Percentiles rank a stretch among this genome's conserved stretches.
Evolutionary conservation across 176 grass and related monocot genomes (phyloP).

Genomic region (Phoenix roebelenii): DNA sequence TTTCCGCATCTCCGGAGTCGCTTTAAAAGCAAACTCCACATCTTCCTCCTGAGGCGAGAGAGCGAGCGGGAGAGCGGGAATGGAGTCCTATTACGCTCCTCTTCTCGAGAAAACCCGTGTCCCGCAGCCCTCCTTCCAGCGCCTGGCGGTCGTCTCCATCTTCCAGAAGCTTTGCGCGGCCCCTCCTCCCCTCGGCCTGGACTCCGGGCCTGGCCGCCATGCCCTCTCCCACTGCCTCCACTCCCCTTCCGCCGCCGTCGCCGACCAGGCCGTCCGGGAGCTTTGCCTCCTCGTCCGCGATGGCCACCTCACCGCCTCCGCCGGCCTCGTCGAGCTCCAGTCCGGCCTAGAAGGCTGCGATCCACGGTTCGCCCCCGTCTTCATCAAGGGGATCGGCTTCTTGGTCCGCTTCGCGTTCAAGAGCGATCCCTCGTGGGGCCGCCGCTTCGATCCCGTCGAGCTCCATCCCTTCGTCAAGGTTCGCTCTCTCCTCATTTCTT

Average conservation of each 20-base stretch:
- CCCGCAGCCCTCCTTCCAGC: constrained; percentile 15
- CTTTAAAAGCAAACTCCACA: too few species aligned
- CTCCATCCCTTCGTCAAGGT: constrained; percentile 54
- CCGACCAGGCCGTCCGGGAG: constrained; percentile 35
- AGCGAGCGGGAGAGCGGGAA: neutral
- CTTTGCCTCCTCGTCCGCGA: constrained; percentile 34
- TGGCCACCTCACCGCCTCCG: constrained; percentile 21
- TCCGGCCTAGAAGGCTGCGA: constrained; percentile 14
- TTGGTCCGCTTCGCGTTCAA: constrained; percentile 13
- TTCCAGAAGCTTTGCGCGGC: constrained; percentile 34
- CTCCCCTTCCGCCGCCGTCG: constrained; percentile 17
- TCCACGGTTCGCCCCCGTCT: constrained; percentile 9
- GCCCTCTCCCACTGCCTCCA: constrained; percentile 32
- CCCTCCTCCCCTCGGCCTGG: constrained; percentile 25
- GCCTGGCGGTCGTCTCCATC: constrained; percentile 13
- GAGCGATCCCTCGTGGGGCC: constrained; percentile 7
- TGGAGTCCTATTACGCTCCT: constrained; percentile 25
- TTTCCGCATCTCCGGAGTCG: too few species aligned
- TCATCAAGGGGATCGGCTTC: constrained; percentile 24
- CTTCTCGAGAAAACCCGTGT: constrained; percentile 19
- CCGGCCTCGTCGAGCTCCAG: constrained; percentile 31
- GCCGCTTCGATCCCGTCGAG: constrained; percentile 15
- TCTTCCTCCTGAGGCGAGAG: too few species aligned
- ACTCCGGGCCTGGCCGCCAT: constrained; percentile 8
- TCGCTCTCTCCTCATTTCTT: neutral